Conservation (phyloP, 2,329 filamentous ascomycete genomes). For the Neofusicoccum parvum region DNA sequence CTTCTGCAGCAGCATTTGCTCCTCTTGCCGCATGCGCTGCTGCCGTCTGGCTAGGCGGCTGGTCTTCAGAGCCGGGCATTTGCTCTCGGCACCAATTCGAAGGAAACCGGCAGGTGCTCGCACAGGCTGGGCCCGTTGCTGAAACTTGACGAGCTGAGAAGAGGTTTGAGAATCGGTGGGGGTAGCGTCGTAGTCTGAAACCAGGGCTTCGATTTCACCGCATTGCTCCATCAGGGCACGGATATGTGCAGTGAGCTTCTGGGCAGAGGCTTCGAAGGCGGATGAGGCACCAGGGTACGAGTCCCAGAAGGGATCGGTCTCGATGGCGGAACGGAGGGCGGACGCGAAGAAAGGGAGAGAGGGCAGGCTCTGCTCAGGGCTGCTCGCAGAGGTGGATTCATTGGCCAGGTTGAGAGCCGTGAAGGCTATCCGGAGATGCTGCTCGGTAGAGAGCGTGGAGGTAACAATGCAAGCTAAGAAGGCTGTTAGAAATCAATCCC, state of each 20-base stretch:
- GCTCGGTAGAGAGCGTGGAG: constrained; percentile 49
- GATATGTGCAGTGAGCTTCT: constrained; percentile 45
- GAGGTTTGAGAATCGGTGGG: constrained; percentile 25
- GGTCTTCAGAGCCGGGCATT: constrained; percentile 32
- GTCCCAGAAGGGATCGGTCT: constrained; percentile 48
- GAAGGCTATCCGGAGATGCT: constrained; percentile 49
- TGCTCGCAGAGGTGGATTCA: constrained; percentile 35
- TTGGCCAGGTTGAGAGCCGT: constrained; percentile 51
- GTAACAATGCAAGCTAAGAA: constrained; percentile 46
- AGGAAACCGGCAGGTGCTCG: constrained; percentile 4
- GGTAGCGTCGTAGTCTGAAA: constrained; percentile 29
- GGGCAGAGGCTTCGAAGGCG: constrained; percentile 47
- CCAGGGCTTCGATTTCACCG: constrained; percentile 45
- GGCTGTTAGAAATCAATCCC: constrained; percentile 19
- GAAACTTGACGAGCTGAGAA: not conserved
- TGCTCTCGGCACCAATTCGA: constrained; percentile 7
- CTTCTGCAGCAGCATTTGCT: constrained; percentile 45
- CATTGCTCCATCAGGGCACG: constrained; percentile 51
- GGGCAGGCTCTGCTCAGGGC: constrained; percentile 32
- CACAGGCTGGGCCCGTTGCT: constrained; percentile 10
- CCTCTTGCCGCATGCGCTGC: constrained; percentile 45
- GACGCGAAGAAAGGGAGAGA: constrained; percentile 25
- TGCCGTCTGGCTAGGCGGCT: constrained; percentile 51
- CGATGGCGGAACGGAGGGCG: constrained; percentile 43
- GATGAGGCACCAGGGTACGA: constrained; percentile 41